These are phyloP conservation scores for Artemisia tridentata DNA, from an alignment of 129 eudicot genomes.

Conservation along the genomic window DNA sequence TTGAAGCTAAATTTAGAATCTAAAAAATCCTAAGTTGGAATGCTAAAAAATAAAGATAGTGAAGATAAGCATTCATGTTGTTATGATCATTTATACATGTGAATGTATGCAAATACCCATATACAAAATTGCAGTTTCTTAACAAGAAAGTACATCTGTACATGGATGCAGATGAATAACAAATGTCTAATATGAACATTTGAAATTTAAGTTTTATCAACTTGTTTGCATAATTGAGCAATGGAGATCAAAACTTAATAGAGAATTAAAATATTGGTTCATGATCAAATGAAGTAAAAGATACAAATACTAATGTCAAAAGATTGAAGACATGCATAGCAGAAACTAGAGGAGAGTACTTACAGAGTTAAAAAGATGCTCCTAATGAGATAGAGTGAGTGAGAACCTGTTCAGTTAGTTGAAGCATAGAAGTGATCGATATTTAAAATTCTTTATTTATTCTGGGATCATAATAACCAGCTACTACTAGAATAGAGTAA, in stretches of 20 bases:
- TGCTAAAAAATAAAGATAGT: not conserved
- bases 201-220: not conserved
- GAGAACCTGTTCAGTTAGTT: too few species aligned
- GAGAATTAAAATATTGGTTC: not conserved
- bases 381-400: too few species aligned
- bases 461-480: too few species aligned
- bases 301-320: not conserved
- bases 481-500: too few species aligned
- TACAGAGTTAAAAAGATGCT: too few species aligned
- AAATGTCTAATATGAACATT: not conserved
- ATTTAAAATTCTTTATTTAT: too few species aligned
- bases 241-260: not conserved
- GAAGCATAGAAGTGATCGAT: too few species aligned
- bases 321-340: not conserved
- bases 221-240: not conserved
- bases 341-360: not conserved
- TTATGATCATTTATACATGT: not conserved
- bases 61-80: not conserved
- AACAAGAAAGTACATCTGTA: not conserved
- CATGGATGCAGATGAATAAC: not conserved
- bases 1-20: not conserved
- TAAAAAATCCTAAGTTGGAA: not conserved
- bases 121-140: slow-evolving; percentile 2
- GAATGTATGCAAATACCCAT: not conserved
- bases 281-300: not conserved